Evolutionary conservation across 768 basidiomycete species (phyloP).

Genomic region (Agaricus subrufescens): DNA sequence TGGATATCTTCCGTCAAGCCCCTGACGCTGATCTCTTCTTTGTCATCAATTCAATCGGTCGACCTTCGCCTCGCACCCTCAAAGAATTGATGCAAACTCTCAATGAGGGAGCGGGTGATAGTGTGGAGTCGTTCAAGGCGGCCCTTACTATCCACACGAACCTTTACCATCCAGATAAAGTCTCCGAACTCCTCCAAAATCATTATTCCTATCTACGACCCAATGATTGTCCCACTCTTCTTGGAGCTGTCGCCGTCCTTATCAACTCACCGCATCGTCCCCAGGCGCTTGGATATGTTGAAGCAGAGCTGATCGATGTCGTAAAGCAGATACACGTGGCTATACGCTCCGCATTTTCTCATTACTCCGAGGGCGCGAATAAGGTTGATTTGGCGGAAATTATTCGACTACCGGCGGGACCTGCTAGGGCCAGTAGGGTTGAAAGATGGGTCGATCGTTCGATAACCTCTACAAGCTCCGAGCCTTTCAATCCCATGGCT

Average conservation of each 20-base stretch:
- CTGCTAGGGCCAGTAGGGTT: constrained; percentile 41
- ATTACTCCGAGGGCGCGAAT: constrained; percentile 36
- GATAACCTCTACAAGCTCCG: constrained; percentile 29
- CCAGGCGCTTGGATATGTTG: constrained; percentile 38
- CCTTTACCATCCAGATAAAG: constrained; percentile 26
- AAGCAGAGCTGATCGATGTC: constrained; percentile 48
- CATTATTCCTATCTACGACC: constrained; percentile 58
- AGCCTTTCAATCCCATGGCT: constrained; percentile 44
- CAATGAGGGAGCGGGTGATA: constrained; percentile 36
- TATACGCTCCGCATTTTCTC: constrained; percentile 41
- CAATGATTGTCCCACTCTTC: constrained; percentile 44
- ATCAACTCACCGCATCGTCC: constrained; percentile 21
- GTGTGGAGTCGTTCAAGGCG: constrained; percentile 47
- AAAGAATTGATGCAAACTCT: constrained; percentile 29
- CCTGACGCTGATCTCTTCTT: constrained; percentile 46
- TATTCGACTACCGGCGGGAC: constrained; percentile 33
- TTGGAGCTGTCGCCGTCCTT: constrained; percentile 38
- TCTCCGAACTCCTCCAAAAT: constrained; percentile 38
- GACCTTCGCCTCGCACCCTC: constrained; percentile 23
- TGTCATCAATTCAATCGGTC: constrained; percentile 34
- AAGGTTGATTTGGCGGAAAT: constrained; percentile 40
- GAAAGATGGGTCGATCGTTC: constrained; percentile 49
- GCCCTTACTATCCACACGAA: constrained; percentile 49
- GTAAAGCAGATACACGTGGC: constrained; percentile 36
- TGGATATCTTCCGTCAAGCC: constrained; percentile 41